These are phyloP conservation scores for Tirmania nivea DNA, from an alignment of 495 filamentous ascomycete species.

Conservation along the genomic window DNA sequence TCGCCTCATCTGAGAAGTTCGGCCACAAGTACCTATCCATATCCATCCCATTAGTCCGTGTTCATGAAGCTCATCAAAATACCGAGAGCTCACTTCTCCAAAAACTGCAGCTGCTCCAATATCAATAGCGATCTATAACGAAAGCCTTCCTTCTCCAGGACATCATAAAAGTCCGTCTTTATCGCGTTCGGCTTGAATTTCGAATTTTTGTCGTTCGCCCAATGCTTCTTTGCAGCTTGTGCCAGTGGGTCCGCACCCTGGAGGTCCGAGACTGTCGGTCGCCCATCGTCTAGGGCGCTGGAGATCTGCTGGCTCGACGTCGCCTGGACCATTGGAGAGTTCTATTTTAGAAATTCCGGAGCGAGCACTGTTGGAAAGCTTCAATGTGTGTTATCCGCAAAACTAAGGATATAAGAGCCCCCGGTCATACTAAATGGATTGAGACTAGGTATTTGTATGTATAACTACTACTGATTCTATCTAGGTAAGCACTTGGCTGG, in stretches of 20 bases:
- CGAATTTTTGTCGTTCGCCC: constrained; percentile 45
- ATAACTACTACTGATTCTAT: too few species aligned
- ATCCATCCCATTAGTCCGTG: constrained; percentile 6
- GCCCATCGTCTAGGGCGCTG: constrained; percentile 21
- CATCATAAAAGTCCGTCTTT: constrained; percentile 79
- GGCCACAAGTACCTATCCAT: constrained; percentile 69
- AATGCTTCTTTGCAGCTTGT: constrained; percentile 61
- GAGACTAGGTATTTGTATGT: too few species aligned
- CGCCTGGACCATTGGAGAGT: constrained; percentile 6
- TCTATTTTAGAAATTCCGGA: not conserved
- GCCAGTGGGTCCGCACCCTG: constrained; percentile 65
- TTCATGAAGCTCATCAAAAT: not conserved
- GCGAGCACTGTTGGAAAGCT: too few species aligned
- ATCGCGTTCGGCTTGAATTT: constrained; percentile 72
- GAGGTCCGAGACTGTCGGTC: constrained; percentile 42
- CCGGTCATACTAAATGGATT: too few species aligned
- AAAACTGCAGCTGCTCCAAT: constrained; percentile 71
- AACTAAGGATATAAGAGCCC: too few species aligned
- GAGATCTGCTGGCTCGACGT: not conserved
- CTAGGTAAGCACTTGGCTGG: too few species aligned
- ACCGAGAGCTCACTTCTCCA: constrained; percentile 45
- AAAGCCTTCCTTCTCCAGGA: constrained; percentile 60
- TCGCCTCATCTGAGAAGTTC: constrained; percentile 67
- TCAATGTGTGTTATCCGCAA: too few species aligned
- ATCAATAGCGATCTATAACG: constrained; percentile 53